Percentiles rank a stretch among this genome's conserved stretches.
Evolutionary conservation across 306 rosid species (phyloP).

Genomic region (Gillenia trifoliata): DNA sequence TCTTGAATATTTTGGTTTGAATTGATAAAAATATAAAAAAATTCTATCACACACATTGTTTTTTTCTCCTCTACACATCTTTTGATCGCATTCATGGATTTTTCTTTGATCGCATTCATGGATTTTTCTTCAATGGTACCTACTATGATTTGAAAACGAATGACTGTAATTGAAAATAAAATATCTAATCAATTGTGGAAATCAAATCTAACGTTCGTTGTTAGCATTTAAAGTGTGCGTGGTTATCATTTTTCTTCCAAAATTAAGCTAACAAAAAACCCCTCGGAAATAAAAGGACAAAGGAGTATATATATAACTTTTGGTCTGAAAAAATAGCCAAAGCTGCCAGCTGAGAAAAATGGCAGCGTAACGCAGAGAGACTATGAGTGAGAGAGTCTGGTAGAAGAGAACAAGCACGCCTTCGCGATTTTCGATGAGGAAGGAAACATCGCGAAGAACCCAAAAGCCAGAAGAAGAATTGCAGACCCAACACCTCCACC

Average conservation of each 20-base stretch:
- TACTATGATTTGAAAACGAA: no score
- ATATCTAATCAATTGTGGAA: no score
- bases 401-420: not conserved
- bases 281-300: not conserved
- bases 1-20: no score
- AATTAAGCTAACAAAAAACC: not conserved
- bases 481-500: not conserved
- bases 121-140: no score
- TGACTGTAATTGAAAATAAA: no score
- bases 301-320: not conserved
- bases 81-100: no score
- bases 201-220: no score
- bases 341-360: constrained; percentile 2
- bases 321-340: not conserved
- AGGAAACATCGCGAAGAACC: constrained; percentile 1
- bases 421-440: constrained; percentile 8
- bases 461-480: not conserved
- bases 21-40: no score
- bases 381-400: not conserved
- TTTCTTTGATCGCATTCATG: no score
- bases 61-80: no score
- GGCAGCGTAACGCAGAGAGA: not conserved
- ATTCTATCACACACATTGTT: no score
- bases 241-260: not conserved
- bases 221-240: no score